Evolutionary conservation across 2,329 filamentous ascomycete genomes (phyloP).

Genomic region (Amesomyces nigricolor): DNA sequence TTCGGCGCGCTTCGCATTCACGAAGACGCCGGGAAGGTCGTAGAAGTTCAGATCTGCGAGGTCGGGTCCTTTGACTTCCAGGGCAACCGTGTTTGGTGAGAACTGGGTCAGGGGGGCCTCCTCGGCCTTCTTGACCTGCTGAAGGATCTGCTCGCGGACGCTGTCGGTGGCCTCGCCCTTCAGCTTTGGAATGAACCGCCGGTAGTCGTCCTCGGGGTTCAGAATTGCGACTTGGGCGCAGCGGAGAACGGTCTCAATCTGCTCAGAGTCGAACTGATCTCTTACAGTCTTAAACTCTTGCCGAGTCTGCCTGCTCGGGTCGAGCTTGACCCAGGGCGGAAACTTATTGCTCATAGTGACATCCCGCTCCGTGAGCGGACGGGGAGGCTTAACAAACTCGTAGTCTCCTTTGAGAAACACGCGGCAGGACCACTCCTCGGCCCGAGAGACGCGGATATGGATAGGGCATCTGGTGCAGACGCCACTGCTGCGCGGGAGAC

Average conservation of each 20-base stretch:
- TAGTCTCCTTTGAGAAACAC: slow-evolving; percentile 65
- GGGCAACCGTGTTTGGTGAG: slow-evolving; percentile 72
- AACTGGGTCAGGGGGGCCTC: slow-evolving; percentile 57
- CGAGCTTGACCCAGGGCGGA: slow-evolving; percentile 57
- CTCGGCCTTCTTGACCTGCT: slow-evolving; percentile 29
- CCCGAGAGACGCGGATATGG: slow-evolving; percentile 64
- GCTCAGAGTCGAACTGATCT: slow-evolving; percentile 50
- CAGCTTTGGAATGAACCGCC: slow-evolving; percentile 48
- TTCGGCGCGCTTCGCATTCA: slow-evolving; percentile 56
- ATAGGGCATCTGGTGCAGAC: slow-evolving; percentile 78
- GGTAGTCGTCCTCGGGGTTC: slow-evolving; percentile 54
- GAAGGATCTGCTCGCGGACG: slow-evolving; percentile 12
- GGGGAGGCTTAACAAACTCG: slow-evolving; percentile 41
- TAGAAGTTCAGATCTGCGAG: slow-evolving; percentile 76
- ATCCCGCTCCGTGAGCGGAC: slow-evolving; percentile 39
- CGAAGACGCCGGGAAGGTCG: slow-evolving; percentile 78
- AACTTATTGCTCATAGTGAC: slow-evolving; percentile 51
- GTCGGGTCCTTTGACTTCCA: slow-evolving; percentile 67
- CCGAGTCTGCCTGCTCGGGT: slow-evolving; percentile 35
- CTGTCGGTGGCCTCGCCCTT: slow-evolving; percentile 23
- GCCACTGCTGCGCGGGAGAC: slow-evolving; percentile 62
- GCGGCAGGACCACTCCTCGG: slow-evolving; percentile 60
- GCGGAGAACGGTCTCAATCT: slow-evolving; percentile 62
- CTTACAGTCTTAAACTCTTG: slow-evolving; percentile 59
- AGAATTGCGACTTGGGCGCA: slow-evolving; percentile 74